Evolutionary conservation across 31 red algal genomes (phyloP), one percentile per base, ranked within the genome.

Genomic region (Asparagopsis taxiformis): DNA sequence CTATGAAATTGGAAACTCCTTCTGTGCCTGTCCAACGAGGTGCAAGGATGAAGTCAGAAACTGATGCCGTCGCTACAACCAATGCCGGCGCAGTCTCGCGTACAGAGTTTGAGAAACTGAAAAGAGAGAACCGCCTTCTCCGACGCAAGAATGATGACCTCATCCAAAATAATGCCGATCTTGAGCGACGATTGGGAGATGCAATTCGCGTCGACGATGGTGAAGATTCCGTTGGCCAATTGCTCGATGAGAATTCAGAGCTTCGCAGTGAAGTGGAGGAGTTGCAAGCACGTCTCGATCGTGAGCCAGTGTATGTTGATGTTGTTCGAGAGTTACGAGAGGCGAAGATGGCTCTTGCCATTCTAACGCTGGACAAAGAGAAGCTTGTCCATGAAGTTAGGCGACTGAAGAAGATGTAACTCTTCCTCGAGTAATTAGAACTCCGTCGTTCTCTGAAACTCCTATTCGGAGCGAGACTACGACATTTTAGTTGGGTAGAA

Each of bases 291-390:
- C 62, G 52, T 67, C 59, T 84, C 30, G 31, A 41, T 13, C 62
- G 80, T 28, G 80, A 84, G 48, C 80, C 80, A 0, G 69, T 72
- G n/a, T 84, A 84, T 52, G 48, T 64, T 21, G 77, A 81, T 62
- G 77, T 81, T 19, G 77, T 81, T n/a, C 63, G 77, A n/a, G 77
- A 81, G 20, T 28, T 81, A 21, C 55, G 77, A 21, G 77, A 81
- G 38, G 65, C 65, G 16, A 81, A 81, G 36, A 81, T 81, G 77
- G 77, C 77, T 6, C 21, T 81, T 16, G 77, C 77, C 1, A 81
- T 81, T 70, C 19, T 81, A 24, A 81, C 63, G 4, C 33, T 81
- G 51, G 77, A 81, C 33, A 81, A 81, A 50, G 77, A 81, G 52
- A 64, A 81, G 49, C 65, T 81, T 9, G 20, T 58, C 3, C 77